Evolutionary conservation across 1,284 basidiomycete genomes (phyloP).

Genomic region (Neonothopanus nambi): DNA sequence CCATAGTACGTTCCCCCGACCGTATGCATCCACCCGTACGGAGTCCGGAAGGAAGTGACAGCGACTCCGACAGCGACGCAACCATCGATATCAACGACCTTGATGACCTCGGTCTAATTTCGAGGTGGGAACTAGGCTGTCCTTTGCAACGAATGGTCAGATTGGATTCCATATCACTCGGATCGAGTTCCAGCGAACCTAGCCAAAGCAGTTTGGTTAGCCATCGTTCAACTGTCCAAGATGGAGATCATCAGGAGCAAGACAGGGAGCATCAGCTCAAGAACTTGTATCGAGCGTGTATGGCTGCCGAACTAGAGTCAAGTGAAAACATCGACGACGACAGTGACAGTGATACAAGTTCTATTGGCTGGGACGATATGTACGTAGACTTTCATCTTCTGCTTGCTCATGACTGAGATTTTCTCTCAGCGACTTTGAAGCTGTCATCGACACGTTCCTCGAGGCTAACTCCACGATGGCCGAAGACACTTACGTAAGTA

Average conservation of each 20-base stretch:
- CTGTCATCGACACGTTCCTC: not conserved
- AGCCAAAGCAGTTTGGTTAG: not conserved
- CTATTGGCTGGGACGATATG: constrained; percentile 8
- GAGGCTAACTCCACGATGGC: not conserved
- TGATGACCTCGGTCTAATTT: not conserved
- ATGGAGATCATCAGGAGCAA: not conserved
- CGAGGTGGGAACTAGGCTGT: not conserved
- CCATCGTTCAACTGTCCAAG: not conserved
- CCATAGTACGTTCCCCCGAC: too few species aligned
- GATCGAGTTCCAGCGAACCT: too few species aligned
- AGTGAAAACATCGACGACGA: not conserved
- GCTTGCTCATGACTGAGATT: not conserved
- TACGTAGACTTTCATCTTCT: not conserved
- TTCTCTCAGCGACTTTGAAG: constrained; percentile 5
- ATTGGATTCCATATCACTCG: not conserved
- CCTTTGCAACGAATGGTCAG: constrained; percentile 1
- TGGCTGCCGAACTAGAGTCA: constrained; percentile 3
- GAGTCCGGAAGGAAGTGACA: too few species aligned
- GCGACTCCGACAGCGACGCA: constrained; percentile 6
- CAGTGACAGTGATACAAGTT: constrained; percentile 6
- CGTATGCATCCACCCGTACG: too few species aligned
- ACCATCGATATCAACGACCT: constrained; percentile 7
- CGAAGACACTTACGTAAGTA: constrained; percentile 1
- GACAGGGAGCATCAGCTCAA: not conserved
- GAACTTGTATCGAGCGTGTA: constrained; percentile 5